Conservation (phyloP, 805 yeast species). For the Brettanomyces bruxellensis region DNA sequence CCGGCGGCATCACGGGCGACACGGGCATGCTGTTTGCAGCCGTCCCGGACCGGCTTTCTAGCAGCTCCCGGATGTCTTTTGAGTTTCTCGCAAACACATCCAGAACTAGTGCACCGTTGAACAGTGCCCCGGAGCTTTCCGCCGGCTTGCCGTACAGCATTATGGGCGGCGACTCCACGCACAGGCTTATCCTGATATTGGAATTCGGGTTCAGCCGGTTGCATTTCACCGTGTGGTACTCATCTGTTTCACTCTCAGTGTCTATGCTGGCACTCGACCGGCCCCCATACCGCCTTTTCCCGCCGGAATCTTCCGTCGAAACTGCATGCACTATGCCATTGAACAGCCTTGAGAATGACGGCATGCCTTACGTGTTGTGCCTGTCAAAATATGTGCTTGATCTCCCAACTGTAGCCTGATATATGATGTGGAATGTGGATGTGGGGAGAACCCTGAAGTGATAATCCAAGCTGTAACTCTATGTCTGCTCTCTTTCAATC, state of each 20-base stretch:
- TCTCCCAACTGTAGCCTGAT: too few species aligned
- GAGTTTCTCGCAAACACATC: conserved; percentile 29
- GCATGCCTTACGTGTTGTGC: not conserved
- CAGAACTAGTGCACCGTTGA: conserved; percentile 69
- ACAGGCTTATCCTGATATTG: conserved; percentile 38
- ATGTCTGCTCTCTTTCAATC: too few species aligned
- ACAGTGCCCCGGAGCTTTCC: conserved; percentile 77
- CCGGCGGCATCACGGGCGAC: not conserved
- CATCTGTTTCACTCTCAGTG: conserved; percentile 6
- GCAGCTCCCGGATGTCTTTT: not conserved
- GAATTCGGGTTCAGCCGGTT: conserved; percentile 17
- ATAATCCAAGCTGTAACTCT: too few species aligned
- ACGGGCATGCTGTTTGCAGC: not conserved
- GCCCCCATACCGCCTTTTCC: not conserved
- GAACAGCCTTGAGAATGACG: not conserved
- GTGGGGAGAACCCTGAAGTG: too few species aligned
- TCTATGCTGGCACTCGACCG: not conserved
- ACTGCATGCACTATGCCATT: conserved; percentile 2
- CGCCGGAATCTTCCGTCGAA: not conserved
- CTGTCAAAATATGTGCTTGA: too few species aligned
- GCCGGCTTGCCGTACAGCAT: conserved; percentile 70
- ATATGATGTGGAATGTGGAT: too few species aligned
- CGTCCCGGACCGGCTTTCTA: not conserved
- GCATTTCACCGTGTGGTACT: conserved; percentile 18
- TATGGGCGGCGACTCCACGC: conserved; percentile 86